Evolutionary conservation across 805 yeast species (phyloP), one percentile per base, ranked within the genome.

Genomic region (Myxozyma melibiosi): DNA sequence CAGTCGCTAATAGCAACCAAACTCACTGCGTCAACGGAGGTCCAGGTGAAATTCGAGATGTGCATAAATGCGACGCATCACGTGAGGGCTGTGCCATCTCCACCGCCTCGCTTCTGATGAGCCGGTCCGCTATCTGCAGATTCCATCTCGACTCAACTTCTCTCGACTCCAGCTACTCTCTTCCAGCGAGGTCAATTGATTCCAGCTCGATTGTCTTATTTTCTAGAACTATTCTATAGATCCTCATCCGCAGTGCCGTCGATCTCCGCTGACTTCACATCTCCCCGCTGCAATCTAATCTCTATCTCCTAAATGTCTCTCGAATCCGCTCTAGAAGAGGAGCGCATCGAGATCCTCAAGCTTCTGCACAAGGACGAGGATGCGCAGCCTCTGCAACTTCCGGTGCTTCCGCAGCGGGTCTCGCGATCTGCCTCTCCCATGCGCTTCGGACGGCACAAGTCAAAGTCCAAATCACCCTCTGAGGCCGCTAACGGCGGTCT

Each of bases 261-360:
- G 16, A 11, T 35, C 18, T 7, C 13, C 14, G 11, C 45, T 22
- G 18, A 2, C 6, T n/a, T 20, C 7, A 7, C 35, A 42, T 46
- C 40, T n/a, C 5, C 44, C n/a, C 30, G 43, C 51, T 38, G 9
- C 45, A 8, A 7, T 30, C 51, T 9, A 16, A n/a, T 16, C 11
- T 30, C n/a, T n/a, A n/a, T n/a, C n/a, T n/a, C n/a, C n/a, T n/a
- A n/a, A 16, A 64, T 64, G 67, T 65, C 67, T 6, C 51, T 65
- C 7, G 67, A 64, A 47, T 48, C 67, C 14, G 67, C 67, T 8
- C 46, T 64, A 4, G 67, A 65, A 50, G 67, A 65, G 50, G 67
- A 65, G 58, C 57, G 67, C 11, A 59, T 64, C n/a, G 67, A 65
- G 48, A 65, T 65, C 34, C 57, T 65, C 11, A 62, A 64, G 58